Evolutionary conservation across 805 yeast genomes (phyloP), one percentile per base, ranked within the genome.

Genomic region (Yamadazyma olivae): DNA sequence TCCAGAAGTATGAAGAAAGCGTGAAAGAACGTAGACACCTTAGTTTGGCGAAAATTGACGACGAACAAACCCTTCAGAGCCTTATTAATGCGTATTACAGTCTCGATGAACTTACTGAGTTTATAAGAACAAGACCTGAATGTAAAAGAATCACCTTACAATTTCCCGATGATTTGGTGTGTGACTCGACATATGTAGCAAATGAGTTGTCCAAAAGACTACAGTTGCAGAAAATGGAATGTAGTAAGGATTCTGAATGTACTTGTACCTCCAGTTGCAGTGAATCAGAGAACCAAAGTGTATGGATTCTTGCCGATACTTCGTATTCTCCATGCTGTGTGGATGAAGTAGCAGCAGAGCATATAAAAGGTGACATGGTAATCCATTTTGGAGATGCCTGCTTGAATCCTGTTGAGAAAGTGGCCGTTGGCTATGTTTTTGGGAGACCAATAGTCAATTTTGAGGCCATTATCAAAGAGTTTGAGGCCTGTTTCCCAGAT

Each of bases 371-470:
- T 5, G 96, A 91, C 44, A 61, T 84, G 4, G 87, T 93, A 19
- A 79, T 90, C 2, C 99, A 93, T 59, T 87, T 90, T 59, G 99
- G 99, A 2, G 95, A 88, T 54, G 91, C 98, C 0, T 93, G 99
- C 58, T 60, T 93, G 53, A 89, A 83, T 48, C 83, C 89, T 0
- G 79, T 87, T 5, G 79, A 76, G 30, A 76, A 77, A 29, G 54
- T 87, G n/a, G 79, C 84, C 0, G 86, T 89, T 0, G 77, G 81
- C 0, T 91, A 87, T 52, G 82, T 87, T 0, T 79, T 90, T 56
- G 95, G 96, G 1, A 71, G 65, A 40, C 86, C 90, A 2, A 57
- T 56, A 7, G 43, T 85, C 17, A 75, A 84, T 38, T 10, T 67
- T 2, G 67, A 60, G 0, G 26, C 32, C 0, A 48, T 79, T 0